phyloP scores from a whole-genome alignment of 1,284 basidiomycete species.

The Malassezia restricta region DNA sequence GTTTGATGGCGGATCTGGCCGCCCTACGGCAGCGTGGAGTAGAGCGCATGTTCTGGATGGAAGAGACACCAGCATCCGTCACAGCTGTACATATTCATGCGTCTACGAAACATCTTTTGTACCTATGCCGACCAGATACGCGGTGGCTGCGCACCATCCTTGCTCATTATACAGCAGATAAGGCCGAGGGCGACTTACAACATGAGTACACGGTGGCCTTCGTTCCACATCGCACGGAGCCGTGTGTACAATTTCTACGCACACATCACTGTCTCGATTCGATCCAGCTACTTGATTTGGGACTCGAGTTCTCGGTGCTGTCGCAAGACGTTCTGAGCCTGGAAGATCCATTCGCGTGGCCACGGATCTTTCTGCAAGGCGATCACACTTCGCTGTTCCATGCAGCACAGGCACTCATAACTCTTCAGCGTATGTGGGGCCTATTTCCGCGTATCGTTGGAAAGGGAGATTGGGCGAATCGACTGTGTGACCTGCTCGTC shows the following conservation, averaged over 20 bases:
- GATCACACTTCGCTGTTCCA: slow-evolving; percentile 82
- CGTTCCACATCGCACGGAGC: slow-evolving; percentile 72
- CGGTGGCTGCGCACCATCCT: slow-evolving; percentile 78
- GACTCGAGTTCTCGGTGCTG: slow-evolving; percentile 80
- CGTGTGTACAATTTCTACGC: slow-evolving; percentile 50
- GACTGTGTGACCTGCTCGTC: slow-evolving; percentile 61
- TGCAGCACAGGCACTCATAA: slow-evolving; percentile 71
- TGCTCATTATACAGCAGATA: slow-evolving; percentile 8
- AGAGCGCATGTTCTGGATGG: slow-evolving; percentile 99
- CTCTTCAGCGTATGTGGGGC: slow-evolving; percentile 76
- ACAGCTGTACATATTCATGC: slow-evolving; percentile 50
- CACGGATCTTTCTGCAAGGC: slow-evolving; percentile 58
- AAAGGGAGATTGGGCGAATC: slow-evolving; percentile 73
- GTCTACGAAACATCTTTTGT: slow-evolving; percentile 77
- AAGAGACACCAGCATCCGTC: slow-evolving; percentile 46
- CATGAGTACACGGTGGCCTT: slow-evolving; percentile 79
- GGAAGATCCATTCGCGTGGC: slow-evolving; percentile 30
- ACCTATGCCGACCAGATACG: slow-evolving; percentile 78
- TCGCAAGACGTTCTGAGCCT: slow-evolving; percentile 58
- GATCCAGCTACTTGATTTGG: slow-evolving; percentile 54
- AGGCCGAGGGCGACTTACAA: background rate
- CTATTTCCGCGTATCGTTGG: slow-evolving; percentile 79
- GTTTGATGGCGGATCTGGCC: slow-evolving; percentile 80
- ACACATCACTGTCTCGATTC: slow-evolving; percentile 17
- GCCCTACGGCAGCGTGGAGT: slow-evolving; percentile 93